Conservation (phyloP, 1,284 basidiomycete genomes). For the Tilletia indica region DNA sequence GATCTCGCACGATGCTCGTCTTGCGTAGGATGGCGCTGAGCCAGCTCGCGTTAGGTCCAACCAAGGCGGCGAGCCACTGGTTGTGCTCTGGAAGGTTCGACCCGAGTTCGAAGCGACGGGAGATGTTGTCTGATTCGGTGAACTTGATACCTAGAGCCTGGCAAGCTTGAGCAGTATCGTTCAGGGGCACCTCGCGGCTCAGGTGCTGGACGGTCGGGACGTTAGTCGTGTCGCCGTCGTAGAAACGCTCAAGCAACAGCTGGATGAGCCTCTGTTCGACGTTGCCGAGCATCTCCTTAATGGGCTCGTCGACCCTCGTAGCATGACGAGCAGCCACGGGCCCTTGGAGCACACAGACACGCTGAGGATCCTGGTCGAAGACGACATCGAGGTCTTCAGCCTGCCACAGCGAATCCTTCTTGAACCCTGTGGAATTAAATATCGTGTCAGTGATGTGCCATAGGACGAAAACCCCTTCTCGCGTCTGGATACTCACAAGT, state of each 20-base stretch:
- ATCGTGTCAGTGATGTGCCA: no score
- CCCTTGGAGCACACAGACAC: constrained; percentile 95
- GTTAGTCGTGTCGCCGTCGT: constrained; percentile 72
- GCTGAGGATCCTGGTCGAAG: constrained; percentile 87
- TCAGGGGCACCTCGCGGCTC: constrained; percentile 60
- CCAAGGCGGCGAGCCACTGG: constrained; percentile 80
- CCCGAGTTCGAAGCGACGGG: constrained; percentile 28
- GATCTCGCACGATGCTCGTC: constrained; percentile 64
- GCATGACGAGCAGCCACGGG: constrained; percentile 90
- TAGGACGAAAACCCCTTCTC: no score
- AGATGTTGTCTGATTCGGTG: constrained; percentile 46
- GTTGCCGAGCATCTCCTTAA: constrained; percentile 84
- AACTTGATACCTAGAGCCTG: constrained; percentile 59
- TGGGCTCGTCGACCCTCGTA: constrained; percentile 84
- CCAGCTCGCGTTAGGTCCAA: constrained; percentile 79
- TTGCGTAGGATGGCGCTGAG: constrained; percentile 79
- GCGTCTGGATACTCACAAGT: constrained; percentile 65
- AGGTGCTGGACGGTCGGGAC: constrained; percentile 87
- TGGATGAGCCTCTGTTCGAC: constrained; percentile 76
- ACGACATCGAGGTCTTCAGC: constrained; percentile 98
- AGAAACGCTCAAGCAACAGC: constrained; percentile 77
- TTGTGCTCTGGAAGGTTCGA: constrained; percentile 47
- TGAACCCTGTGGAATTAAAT: constrained; percentile 38
- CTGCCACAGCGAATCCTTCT: constrained; percentile 91
- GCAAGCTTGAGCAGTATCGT: constrained; percentile 58